Evolutionary conservation across 108 stramenopile species (phyloP), one percentile per base, ranked within the genome.

Genomic region (Phaeodactylum tricornutum): DNA sequence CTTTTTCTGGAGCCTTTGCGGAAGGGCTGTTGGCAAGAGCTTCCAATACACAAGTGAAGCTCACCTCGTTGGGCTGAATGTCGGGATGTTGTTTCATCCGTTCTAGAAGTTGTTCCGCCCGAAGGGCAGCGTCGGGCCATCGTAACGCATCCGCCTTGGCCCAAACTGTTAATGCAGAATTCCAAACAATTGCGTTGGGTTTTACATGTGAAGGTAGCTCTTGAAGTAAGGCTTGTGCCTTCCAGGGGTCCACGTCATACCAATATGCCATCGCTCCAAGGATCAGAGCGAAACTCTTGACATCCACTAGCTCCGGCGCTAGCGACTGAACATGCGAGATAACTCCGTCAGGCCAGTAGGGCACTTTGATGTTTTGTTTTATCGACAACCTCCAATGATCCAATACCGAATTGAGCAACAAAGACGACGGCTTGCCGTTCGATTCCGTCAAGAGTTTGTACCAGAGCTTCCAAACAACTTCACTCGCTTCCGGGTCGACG

Each of bases 101-200:
- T 8, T 47, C 23, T 5, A 47, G 21, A 23, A 47, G 15, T 5
- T 23, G 8, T 47, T 47, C 46, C 4, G 46, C 46, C 15, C 28
- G 17, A 23, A 15, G 23, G 6, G 28, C 46, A 47, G 46, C 9
- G 8, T 17, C 46, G 23, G 9, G 21, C n/a, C n/a, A 34, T 34
- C 33, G 33, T 14, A 34, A 14, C 33, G 14, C 9, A 34, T 34
- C 33, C 33, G 9, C 14, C 33, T 34, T 34, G 33, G 33, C 33
- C 11, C 14, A 34, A 34, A 34, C 33, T 9, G 33, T 34, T 11
- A 34, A 14, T 34, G 33, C 33, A 14, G 11, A 9, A 34, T 34
- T 34, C 33, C 14, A 34, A 34, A 11, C 9, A 34, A 34, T 11
- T 34, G 33, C 33, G 9, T 9, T 34, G 14, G 33, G 33, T 14